Evolutionary conservation across 2,329 filamentous ascomycete species (phyloP), one percentile per base, ranked within the genome.

Genomic region (Ascochyta viciae-villosae): DNA sequence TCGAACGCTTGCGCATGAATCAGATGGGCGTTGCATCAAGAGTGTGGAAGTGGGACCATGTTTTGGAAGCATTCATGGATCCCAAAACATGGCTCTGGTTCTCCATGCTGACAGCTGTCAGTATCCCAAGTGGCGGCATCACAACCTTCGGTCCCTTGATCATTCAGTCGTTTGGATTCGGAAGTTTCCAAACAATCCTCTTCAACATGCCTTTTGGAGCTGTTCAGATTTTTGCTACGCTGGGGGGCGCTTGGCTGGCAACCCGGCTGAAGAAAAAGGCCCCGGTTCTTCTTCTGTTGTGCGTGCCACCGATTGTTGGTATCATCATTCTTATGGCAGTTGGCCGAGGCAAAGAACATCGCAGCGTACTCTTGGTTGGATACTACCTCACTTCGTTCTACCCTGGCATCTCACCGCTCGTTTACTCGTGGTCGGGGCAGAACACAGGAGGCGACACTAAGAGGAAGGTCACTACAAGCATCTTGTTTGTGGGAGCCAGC

Each of bases 401-500:
- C 47, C 84, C 85, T 0, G 86, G 81, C 6, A 85, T 85, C 56
- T 81, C 86, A 3, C 86, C 85, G 0, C 73, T 87, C 27, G 83
- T 87, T 37, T 87, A 85, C 60, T 83, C 83, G 0, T 87, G 84
- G 84, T 84, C 83, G 1, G 79, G 83, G 2, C 83, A 85, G 57
- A 88, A 88, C 60, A 87, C 87, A 0, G 87, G 84, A 0, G 87
- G 88, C 1, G 87, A 90, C 66, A 90, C 87, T 0, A 90, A 90
- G 74, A 85, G 85, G 60, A 89, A 89, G 66, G 82, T 84, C 9
- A 87, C 84, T 0, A 89, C 86, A 0, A 86, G 82, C 12, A 78
- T 88, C 6, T 77, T 90, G 1, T 87, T 90, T 64, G 81, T 90
- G 42, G 86, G 87, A 4, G 83, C 87, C 55, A 88, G 83, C 47